Conservation (phyloP, 73 alveolate species). For the Paramecium tetraurelia region DNA sequence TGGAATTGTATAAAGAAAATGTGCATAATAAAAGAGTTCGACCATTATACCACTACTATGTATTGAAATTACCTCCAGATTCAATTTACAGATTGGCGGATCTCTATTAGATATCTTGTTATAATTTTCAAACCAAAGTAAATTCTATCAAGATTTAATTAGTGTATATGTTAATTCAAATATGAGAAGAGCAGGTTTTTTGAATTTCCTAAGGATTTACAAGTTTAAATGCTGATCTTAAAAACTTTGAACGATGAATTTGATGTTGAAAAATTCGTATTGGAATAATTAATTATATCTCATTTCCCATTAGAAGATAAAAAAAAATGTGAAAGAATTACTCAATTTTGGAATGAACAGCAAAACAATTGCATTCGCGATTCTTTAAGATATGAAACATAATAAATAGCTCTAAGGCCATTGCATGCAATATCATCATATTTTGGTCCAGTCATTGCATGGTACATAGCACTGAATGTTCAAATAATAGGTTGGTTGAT, state of each 20-base stretch:
- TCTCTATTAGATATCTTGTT: background rate
- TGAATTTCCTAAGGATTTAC: conserved; percentile 29
- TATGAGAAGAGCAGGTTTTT: background rate
- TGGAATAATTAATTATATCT: conserved; percentile 7
- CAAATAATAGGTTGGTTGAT: conserved; percentile 11
- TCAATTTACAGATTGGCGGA: conserved; percentile 1
- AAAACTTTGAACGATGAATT: conserved; percentile 34
- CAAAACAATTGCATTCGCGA: conserved; percentile 22
- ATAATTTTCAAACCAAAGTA: conserved; percentile 25
- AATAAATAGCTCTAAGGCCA: conserved; percentile 21
- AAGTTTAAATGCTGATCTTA: background rate
- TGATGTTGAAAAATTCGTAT: conserved; percentile 15
- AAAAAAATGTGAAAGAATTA: background rate
- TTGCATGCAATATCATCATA: conserved; percentile 33
- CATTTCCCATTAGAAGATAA: conserved; percentile 39
- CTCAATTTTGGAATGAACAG: conserved; percentile 34
- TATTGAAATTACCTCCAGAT: conserved; percentile 3
- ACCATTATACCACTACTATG: background rate
- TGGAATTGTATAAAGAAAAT: background rate
- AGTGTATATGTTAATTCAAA: conserved; percentile 9
- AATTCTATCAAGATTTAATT: background rate
- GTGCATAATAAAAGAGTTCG: background rate
- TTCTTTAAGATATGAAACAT: conserved; percentile 25
- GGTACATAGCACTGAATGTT: conserved; percentile 9
- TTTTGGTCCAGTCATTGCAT: conserved; percentile 25